Evolutionary conservation across 208 protist genomes (phyloP), one percentile per base, ranked within the genome.

Genomic region (Jaenimonas drosophilae): DNA sequence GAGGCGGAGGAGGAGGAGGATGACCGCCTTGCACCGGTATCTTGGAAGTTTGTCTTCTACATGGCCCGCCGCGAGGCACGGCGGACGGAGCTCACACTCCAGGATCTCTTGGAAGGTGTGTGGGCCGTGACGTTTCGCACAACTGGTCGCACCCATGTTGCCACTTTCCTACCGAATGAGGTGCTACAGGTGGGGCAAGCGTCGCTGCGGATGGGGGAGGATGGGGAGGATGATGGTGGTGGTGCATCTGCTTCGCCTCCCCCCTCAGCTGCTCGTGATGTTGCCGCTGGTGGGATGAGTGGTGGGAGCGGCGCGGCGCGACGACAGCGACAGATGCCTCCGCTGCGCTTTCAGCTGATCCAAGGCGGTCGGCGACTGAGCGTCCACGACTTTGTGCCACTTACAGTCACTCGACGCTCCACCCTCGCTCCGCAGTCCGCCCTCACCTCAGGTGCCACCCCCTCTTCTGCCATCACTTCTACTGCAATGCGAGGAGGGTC

Each of bases 41-140:
- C 78, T n/a, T 92, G 78, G 76, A 92, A 92, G 59, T 92, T 88
- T 56, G 78, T 79, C 17, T 92, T 75, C 53, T 79, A 81, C 59
- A 92, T 88, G 79, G 82, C 83, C 17, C 58, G 54, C 9, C 72
- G 78, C 12, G 79, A 88, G 27, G 60, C 73, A 5, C 48, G 45
- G 1, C 72, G 83, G 2, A 26, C 36, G 4, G 40, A 24, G 16
- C 33, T 92, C 12, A 73, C 66, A 1, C 28, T 76, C 54, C 62
- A 77, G 20, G 83, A 87, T 28, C 54, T 92, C 7, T 30, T 84
- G 3, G 59, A 78, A 16, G 55, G 57, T 11, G 70, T 51, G 36
- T 92, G 78, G 76, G 49, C 64, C 12, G 62, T 78, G 23, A 78
- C 60, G 52, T 81, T 88, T 57, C 64, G 70, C 38, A 49, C 27